Conservation (phyloP, 169 alveolate genomes). For the Eimeria sp. region DNA sequence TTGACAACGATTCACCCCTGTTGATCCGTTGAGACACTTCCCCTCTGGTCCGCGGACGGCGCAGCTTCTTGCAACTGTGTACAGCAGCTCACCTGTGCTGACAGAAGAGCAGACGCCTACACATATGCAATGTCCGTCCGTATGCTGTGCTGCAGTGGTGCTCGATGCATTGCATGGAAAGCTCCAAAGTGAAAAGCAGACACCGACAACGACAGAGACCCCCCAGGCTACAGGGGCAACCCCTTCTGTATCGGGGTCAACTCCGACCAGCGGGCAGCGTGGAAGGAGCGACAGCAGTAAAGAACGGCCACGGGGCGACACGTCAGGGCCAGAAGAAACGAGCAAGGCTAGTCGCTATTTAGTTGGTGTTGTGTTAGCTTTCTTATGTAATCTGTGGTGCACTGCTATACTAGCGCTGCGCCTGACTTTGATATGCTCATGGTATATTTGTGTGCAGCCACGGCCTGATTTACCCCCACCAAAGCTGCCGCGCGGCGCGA, state of each 20-base stretch:
- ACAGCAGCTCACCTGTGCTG: neutral
- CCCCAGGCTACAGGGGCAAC: neutral
- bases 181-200: conserved; percentile 22
- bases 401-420: neutral
- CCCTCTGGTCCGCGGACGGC: neutral
- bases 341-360: conserved; percentile 1
- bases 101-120: neutral
- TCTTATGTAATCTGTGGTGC: neutral
- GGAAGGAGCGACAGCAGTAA: conserved; percentile 34
- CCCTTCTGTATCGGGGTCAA: neutral
- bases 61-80: neutral
- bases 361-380: neutral
- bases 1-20: neutral
- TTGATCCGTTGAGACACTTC: neutral
- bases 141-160: conserved; percentile 52
- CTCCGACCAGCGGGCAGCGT: neutral
- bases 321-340: neutral
- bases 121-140: neutral
- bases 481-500: conserved; percentile 41
- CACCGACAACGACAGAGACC: neutral
- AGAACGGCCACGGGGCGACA: neutral
- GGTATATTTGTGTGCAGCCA: conserved; percentile 23
- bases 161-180: conserved; percentile 71
- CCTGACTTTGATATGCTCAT: neutral
- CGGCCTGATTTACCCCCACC: conserved; percentile 19